Evolutionary conservation across 1,139 yeast species (phyloP), one percentile per base, ranked within the genome.

Genomic region (Lodderomyces oxycetoniae): DNA sequence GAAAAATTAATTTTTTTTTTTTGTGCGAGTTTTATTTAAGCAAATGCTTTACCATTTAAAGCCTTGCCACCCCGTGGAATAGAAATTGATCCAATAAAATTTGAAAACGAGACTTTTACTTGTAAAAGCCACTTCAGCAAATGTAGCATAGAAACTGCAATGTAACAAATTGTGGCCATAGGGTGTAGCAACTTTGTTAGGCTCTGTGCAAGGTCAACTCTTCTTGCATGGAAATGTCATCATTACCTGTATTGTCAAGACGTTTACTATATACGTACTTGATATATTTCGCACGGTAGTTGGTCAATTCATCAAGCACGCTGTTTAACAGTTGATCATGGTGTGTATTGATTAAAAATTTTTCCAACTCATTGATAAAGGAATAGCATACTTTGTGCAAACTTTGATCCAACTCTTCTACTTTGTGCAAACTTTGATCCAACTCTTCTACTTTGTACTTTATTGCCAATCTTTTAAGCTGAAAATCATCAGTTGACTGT

Each of bases 401-500:
- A 14, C 43, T 30, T 11, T 27, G n/a, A 7, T 22, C 25, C 5
- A 25, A 27, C 14, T 28, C 33, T 7, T 49, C 44, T 6, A 17
- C n/a, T 15, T 33, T 34, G n/a, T n/a, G n/a, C 22, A 19, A 19
- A 14, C 43, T 30, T 11, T 27, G n/a, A 7, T 22, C 25, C 15
- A 56, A 40, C 1, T 42, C 39, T 37, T 55, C 55, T 3, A 63
- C 31, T 37, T 55, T 57, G 44, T 54, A 48, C 39, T 56, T 60
- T 30, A 58, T 52, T 1, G 69, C 61, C 8, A 63, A 36, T 33
- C 48, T 53, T 40, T 62, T 62, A 32, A 63, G 48, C 4, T 19
- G 19, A 6, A 38, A 33, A 12, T 31, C 13, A 10, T 35, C 29
- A 2, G 20, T 11, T 6, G 23, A 30, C 17, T 30, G 11, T 5